phyloP scores from a whole-genome alignment of 805 yeast species.

The Cyberlindnera xylosilytica region DNA sequence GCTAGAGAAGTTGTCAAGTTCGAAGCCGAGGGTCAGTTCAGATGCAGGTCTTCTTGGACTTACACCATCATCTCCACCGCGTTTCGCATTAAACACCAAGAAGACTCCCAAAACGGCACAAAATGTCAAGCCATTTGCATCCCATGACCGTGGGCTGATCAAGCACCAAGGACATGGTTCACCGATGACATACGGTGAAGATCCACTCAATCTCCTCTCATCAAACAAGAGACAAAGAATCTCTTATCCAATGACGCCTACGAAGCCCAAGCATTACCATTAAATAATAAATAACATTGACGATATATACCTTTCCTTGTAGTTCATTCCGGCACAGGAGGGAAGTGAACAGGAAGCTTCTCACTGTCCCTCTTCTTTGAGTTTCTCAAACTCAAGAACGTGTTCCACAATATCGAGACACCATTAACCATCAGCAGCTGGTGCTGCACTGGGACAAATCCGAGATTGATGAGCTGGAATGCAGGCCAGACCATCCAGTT shows the following conservation, averaged over 20 bases:
- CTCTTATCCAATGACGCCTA: conserved; percentile 5
- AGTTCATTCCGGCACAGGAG: conserved; percentile 38
- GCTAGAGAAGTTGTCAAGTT: neutral
- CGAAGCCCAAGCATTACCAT: neutral
- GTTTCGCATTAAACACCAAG: neutral
- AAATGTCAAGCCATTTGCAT: no score
- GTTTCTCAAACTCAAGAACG: conserved; percentile 65
- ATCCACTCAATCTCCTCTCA: neutral
- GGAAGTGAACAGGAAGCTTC: conserved; percentile 32
- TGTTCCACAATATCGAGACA: conserved; percentile 80
- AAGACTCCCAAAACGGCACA: neutral
- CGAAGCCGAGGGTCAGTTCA: neutral
- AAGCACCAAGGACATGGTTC: no score
- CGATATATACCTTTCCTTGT: no score
- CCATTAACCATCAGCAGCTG: conserved; percentile 68
- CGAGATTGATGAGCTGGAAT: conserved; percentile 77
- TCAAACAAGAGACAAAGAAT: conserved; percentile 5
- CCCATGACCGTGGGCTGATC: no score
- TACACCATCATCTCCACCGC: conserved; percentile 1
- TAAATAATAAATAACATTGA: conserved; percentile 1
- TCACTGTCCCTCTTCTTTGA: conserved; percentile 28
- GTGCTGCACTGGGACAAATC: conserved; percentile 67
- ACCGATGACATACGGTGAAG: no score
- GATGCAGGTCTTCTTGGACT: neutral
- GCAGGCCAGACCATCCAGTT: conserved; percentile 93